Evolutionary conservation across 345 rosid genomes (phyloP).

Genomic region (Hypericum perforatum): DNA sequence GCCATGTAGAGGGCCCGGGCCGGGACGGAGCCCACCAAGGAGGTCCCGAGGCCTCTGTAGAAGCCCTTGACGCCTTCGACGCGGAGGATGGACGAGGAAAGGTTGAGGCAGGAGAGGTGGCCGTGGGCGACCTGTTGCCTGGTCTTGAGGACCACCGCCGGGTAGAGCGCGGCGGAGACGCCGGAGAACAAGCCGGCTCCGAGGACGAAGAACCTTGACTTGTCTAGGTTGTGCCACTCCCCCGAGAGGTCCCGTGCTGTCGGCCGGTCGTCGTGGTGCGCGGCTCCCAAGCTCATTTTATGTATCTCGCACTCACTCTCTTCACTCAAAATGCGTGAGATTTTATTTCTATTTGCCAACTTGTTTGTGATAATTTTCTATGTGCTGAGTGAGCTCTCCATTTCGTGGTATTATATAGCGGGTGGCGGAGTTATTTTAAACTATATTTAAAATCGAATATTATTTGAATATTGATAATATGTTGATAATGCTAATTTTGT

Average conservation of each 20-base stretch:
- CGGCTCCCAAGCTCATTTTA: conserved; percentile 70
- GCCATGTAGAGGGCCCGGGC: conserved; percentile 91
- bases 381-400: no score
- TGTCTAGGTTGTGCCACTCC: conserved; percentile 96
- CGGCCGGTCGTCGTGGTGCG: conserved; percentile 61
- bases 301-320: no score
- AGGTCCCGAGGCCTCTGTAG: conserved; percentile 80
- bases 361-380: no score
- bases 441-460: no score
- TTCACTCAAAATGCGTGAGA: no score
- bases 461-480: no score
- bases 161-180: conserved; percentile 84
- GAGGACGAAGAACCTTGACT: conserved; percentile 77
- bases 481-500: no score
- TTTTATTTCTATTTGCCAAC: no score
- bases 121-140: conserved; percentile 65
- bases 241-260: conserved; percentile 74
- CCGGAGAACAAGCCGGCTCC: conserved; percentile 90
- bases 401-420: no score
- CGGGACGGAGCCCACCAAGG: conserved; percentile 83
- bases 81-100: conserved; percentile 50
- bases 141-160: conserved; percentile 72
- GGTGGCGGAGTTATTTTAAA: no score
- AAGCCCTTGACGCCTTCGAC: conserved; percentile 74
- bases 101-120: conserved; percentile 43